Percentiles rank a stretch among this genome's conserved stretches.
Evolutionary conservation across 768 basidiomycete genomes (phyloP).

Genomic region (Tephrocybe rancida): DNA sequence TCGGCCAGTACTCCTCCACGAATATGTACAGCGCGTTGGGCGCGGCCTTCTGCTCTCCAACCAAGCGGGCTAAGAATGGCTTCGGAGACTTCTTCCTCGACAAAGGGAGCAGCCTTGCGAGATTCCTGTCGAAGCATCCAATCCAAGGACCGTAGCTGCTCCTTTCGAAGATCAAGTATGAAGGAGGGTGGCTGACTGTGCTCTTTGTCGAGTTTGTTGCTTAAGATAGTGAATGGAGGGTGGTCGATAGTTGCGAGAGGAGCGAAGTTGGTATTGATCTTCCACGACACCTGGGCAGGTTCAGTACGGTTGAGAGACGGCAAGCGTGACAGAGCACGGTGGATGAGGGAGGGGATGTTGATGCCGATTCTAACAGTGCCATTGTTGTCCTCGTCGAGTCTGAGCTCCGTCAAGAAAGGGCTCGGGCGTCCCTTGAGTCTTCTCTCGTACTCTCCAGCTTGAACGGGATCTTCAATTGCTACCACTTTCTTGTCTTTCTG

Average conservation of each 20-base stretch:
- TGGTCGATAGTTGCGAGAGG: slow-evolving; percentile 60
- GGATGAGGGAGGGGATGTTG: slow-evolving; percentile 85
- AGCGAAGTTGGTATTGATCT: slow-evolving; percentile 76
- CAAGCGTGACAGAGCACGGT: slow-evolving; percentile 82
- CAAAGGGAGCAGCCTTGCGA: slow-evolving; percentile 63
- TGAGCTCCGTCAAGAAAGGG: slow-evolving; percentile 86
- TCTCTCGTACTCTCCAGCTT: slow-evolving; percentile 90
- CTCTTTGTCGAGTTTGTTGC: slow-evolving; percentile 74
- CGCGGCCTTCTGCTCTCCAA: slow-evolving; percentile 95
- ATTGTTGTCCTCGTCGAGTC: slow-evolving; percentile 56
- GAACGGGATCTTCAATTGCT: slow-evolving; percentile 80
- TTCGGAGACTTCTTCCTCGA: slow-evolving; percentile 95
- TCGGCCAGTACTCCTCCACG: slow-evolving; percentile 94
- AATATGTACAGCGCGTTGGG: slow-evolving; percentile 71
- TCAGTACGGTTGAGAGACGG: slow-evolving; percentile 57
- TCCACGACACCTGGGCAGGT: slow-evolving; percentile 68
- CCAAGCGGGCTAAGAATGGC: slow-evolving; percentile 83
- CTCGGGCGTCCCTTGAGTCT: slow-evolving; percentile 83
- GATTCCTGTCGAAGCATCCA: slow-evolving; percentile 93
- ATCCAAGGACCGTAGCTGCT: slow-evolving; percentile 86
- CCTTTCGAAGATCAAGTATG: slow-evolving; percentile 69
- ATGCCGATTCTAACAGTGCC: slow-evolving; percentile 84
- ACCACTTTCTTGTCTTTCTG: slow-evolving; percentile 60
- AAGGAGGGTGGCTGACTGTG: slow-evolving; percentile 83
- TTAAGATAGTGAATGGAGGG: slow-evolving; percentile 69